Conservation (phyloP, 352 stramenopile species). For the Nothophytophthora sp. region DNA sequence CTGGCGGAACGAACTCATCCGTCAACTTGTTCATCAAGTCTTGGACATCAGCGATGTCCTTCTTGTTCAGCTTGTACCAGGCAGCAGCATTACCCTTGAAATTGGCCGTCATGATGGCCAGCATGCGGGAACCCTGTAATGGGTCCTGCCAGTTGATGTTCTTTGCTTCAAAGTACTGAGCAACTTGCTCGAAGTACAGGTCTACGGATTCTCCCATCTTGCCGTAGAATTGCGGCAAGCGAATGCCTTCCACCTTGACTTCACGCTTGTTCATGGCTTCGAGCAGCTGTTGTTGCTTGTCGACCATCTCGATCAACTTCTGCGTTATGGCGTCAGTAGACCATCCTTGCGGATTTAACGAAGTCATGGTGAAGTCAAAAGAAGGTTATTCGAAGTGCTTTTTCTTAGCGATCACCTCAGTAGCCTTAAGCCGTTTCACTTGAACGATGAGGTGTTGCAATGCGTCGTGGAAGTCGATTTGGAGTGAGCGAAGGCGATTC, state of each 20-base stretch:
- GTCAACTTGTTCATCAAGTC: slow-evolving; percentile 1
- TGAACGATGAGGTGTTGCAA: too few species aligned
- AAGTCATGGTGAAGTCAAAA: slow-evolving; percentile 9
- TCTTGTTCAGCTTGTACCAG: slow-evolving; percentile 14
- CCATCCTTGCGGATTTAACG: slow-evolving; percentile 13
- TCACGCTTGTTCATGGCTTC: slow-evolving; percentile 15
- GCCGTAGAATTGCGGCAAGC: slow-evolving; percentile 10
- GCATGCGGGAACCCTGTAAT: slow-evolving; percentile 3
- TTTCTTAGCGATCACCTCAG: not conserved
- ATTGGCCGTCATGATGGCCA: slow-evolving; percentile 6
- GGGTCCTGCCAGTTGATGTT: slow-evolving; percentile 8
- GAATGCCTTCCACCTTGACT: slow-evolving; percentile 16
- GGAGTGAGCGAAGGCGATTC: too few species aligned
- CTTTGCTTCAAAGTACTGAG: slow-evolving; percentile 14
- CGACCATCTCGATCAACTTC: slow-evolving; percentile 3
- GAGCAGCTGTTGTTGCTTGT: slow-evolving; percentile 17
- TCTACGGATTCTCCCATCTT: slow-evolving; percentile 10
- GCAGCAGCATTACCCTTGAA: slow-evolving; percentile 10
- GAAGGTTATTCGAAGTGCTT: slow-evolving; percentile 8
- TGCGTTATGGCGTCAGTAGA: slow-evolving; percentile 6
- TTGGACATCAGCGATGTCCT: slow-evolving; percentile 10
- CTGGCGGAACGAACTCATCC: slow-evolving; percentile 15
- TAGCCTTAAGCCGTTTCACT: not conserved
- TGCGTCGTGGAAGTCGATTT: too few species aligned
- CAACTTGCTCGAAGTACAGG: slow-evolving; percentile 22